Base-by-base conservation (phyloP, 139 green algal genomes). In the Chlamydomonas eustigma region DNA sequence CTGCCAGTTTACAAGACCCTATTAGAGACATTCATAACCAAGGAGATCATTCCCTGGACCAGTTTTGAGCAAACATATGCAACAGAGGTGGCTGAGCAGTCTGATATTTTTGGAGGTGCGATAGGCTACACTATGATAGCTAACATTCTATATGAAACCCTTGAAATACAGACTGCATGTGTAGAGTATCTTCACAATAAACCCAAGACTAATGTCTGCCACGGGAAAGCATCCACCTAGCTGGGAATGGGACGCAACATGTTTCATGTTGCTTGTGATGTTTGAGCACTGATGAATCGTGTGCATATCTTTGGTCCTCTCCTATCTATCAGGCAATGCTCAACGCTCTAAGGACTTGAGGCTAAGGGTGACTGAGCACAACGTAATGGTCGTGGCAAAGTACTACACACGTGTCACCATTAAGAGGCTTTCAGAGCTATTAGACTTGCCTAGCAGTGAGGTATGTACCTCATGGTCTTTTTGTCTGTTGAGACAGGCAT, bases 281-380 rank as follows among this genome's bases (percentile, higher is more conserved):
- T n/a, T n/a, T n/a, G n/a, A n/a, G n/a, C n/a, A n/a, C n/a, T n/a
- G n/a, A n/a, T n/a, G n/a, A n/a, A n/a, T n/a, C n/a, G n/a, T n/a
- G n/a, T n/a, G n/a, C n/a, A n/a, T n/a, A n/a, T n/a, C n/a, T n/a
- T n/a, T n/a, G n/a, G n/a, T n/a, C n/a, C n/a, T n/a, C n/a, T n/a
- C n/a, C n/a, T n/a, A n/a, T n/a, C n/a, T n/a, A n/a, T n/a, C 39
- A 81, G 81, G 24, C 38, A 63, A 82, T 28, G 65, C 44, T 28
- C 85, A 88, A 81, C 74, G 85, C 2, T 12, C 37, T 2, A 83
- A 81, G 63, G 88, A 91, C 80, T 76, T 94, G 68, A 79, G 86
- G 71, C 83, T 94, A 71, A 88, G 93, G 0, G 89, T 97, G 28
- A 87, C 88, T 1, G 90, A 97, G 85, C 94, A 99, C 91, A 99